Base-by-base conservation (phyloP, 169 alveolate genomes). In the Eimeria sp. region DNA sequence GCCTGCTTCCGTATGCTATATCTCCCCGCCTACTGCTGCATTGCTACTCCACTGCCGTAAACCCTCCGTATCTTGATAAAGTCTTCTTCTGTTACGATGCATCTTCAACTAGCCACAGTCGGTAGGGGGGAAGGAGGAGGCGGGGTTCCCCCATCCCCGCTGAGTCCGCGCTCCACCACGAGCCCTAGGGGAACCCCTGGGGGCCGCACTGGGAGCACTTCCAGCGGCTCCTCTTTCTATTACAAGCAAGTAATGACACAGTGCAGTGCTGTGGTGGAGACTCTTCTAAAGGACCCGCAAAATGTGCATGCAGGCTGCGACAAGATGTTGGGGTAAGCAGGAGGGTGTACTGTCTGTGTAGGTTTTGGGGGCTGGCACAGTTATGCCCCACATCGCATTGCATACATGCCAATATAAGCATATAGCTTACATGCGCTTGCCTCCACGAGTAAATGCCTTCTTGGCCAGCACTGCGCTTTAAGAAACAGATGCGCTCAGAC, bases 261-360 rank as follows among this genome's bases (percentile, higher is more conserved):
- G 54, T 73, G 83, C 57, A 73, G 16, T 27, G 13, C 83, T 43
- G 83, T 73, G 27, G 27, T 73, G 57, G 83, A 73, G 83, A 57
- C 83, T 9, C 83, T 73, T 34, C 9, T 43, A 18, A 73, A 73
- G 30, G 57, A 73, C 14, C 89, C 89, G 49, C 22, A 16, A 43
- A 80, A 18, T 45, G 43, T 49, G 47, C 89, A 80, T n/a, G 89
- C 40, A 11, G 70, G 45, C n/a, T 80, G 89, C 45, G 65, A 80
- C 22, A 47, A 80, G 45, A 16, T 49, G 47, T 14, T 45, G 43
- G 89, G 89, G 89, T 80, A 43, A 45, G 84, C 84, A 73, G 84
- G 43, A 65, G 75, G 9, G n/a, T 30, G 25, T 25, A n/a, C 70
- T 14, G 70, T n/a, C 14, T 5, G 0, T 10, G 70, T 18, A 16